Evolutionary conservation across 2,329 filamentous ascomycete species (phyloP), one percentile per base, ranked within the genome.

Genomic region (Calonectria henricotiae): DNA sequence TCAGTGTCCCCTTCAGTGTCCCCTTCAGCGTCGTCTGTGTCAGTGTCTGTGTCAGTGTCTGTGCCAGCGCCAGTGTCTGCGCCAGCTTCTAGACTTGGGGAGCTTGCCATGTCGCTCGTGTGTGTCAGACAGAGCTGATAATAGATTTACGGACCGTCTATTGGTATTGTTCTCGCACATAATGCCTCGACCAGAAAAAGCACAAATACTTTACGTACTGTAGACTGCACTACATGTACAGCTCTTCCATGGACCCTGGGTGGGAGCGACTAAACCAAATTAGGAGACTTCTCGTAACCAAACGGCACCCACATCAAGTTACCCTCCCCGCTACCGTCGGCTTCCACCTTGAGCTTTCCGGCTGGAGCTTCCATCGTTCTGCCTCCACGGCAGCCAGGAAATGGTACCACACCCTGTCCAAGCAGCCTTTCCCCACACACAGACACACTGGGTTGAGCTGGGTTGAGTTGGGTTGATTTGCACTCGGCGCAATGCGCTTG

Each of bases 271-370:
- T 46, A 46, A 46, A 20, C 43, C 43, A 9, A 12, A 46, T 23
- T 23, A 46, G 43, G 20, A 62, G 25, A 6, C 43, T 35, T 8
- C 35, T 46, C 58, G 30, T 32, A 41, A 30, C 47, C 30, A 66
- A 35, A 60, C 58, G 37, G 35, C 51, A 54, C 20, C 65, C 58
- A 46, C 58, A 62, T 37, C 27, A 32, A 54, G 65, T 37, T 63
- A 68, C 58, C 58, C 47, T 54, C 41, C 37, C 60, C 61, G 54
- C 35, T 17, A 15, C 25, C 51, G 51, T 58, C 51, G 51, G 51
- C 51, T 39, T 58, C 51, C 51, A 20, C 51, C 37, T 30, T n/a
- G 39, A 58, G 35, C 51, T 58, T 58, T 39, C 51, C 51, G 51
- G 51, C 51, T 12, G 23, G 32, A 41, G 44, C 44, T 51, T 51